These are phyloP conservation scores for Barnettozyma sp. DNA, from an alignment of 805 yeast species.

Conservation along the genomic window DNA sequence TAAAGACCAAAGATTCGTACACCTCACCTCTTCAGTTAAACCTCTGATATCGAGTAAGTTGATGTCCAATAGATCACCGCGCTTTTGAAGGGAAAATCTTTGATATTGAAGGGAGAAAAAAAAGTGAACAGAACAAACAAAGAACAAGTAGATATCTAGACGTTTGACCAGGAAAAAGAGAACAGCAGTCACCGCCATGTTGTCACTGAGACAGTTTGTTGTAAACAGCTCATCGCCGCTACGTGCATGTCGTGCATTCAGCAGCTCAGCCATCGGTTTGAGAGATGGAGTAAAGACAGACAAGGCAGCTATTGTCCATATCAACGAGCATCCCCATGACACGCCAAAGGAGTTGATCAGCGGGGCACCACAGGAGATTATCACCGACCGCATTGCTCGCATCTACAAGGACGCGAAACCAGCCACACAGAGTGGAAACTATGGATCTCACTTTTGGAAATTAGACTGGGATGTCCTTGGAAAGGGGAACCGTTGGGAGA, in stretches of 20 bases:
- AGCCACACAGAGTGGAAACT: conserved; percentile 70
- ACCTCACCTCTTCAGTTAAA: not conserved
- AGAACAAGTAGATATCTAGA: not conserved
- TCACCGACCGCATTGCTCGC: conserved; percentile 59
- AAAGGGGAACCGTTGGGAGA: conserved; percentile 82
- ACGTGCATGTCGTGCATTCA: too few species aligned
- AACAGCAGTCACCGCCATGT: too few species aligned
- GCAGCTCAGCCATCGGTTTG: too few species aligned
- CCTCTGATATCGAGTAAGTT: not conserved
- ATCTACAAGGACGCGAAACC: conserved; percentile 71
- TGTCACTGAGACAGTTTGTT: too few species aligned
- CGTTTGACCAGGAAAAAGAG: not conserved
- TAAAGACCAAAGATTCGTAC: too few species aligned
- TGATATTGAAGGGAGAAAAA: too few species aligned
- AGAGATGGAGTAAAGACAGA: too few species aligned
- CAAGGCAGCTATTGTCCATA: conserved; percentile 11
- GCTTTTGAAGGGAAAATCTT: not conserved
- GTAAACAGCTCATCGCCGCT: not conserved
- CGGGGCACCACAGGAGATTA: conserved; percentile 70
- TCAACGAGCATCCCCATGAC: conserved; percentile 24
- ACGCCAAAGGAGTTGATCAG: conserved; percentile 52
- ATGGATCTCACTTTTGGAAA: conserved; percentile 52
- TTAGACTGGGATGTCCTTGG: conserved; percentile 78
- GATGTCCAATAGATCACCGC: not conserved
- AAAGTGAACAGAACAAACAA: not conserved